Conservation (phyloP, 129 eudicot species). For the Lactuca sativa region DNA sequence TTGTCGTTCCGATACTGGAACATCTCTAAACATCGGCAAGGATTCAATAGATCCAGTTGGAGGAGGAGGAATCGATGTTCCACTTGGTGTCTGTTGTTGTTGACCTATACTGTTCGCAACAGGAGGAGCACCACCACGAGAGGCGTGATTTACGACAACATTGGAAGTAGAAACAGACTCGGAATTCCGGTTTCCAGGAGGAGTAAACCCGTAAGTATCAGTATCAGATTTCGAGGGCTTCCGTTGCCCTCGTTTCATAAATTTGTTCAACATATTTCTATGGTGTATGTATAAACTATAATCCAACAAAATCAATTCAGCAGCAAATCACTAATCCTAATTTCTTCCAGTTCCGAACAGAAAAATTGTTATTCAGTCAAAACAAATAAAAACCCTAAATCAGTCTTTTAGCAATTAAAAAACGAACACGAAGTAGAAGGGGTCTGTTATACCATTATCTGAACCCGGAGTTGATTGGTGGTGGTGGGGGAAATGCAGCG, state of each 20-base stretch:
- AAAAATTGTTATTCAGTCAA: constrained; percentile 5
- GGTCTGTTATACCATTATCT: constrained; percentile 14
- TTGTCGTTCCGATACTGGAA: constrained; percentile 53
- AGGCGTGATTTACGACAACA: constrained; percentile 57
- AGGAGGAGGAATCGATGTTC: constrained; percentile 4
- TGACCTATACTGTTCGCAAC: neutral
- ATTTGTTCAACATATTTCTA: constrained; percentile 57
- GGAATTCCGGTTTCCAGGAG: constrained; percentile 41
- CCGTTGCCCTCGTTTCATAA: constrained; percentile 60
- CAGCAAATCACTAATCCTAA: constrained; percentile 33
- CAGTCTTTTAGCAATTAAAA: neutral
- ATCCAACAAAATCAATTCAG: constrained; percentile 27
- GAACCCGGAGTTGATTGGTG: constrained; percentile 8
- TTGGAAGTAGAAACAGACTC: constrained; percentile 53
- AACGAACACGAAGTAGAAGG: neutral
- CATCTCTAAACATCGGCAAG: constrained; percentile 64
- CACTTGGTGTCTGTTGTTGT: constrained; percentile 6
- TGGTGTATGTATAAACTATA: constrained; percentile 6
- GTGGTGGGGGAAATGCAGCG: constrained; percentile 6
- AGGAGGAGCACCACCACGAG: constrained; percentile 19
- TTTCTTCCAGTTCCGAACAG: neutral
- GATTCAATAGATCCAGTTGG: constrained; percentile 45
- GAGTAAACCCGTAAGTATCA: constrained; percentile 29
- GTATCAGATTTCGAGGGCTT: constrained; percentile 61
- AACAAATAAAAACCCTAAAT: constrained; percentile 23